Evolutionary conservation across 306 rosid species (phyloP), one percentile per base, ranked within the genome.

Genomic region (Citrullus amarus): DNA sequence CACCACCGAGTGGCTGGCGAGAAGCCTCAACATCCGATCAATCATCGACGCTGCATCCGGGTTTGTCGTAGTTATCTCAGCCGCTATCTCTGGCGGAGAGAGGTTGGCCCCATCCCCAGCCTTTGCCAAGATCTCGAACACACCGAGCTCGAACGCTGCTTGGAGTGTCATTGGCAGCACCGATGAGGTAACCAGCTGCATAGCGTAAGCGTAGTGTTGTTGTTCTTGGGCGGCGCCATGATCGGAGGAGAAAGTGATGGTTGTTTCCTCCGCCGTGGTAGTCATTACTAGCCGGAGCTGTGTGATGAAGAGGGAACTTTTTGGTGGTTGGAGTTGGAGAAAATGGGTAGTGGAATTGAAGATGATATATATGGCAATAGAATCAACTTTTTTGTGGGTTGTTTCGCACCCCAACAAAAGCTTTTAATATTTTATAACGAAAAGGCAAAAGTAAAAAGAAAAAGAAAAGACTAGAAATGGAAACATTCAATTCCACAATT

Each of bases 11-110:
- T 91, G 84, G 59, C 80, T 62, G 0, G 85, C 85, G 38, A 91
- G 69, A 0, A 91, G 89, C 79, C 85, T 56, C 1, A 89, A 86
- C 3, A 91, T 73, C 8, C 93, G 85, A 14, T 91, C 91, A 1
- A 91, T 9, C 93, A 91, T 84, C 10, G 76, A 4, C 3, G 88
- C 74, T 6, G 88, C 89, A 2, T 83, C 81, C 0, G 88, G 77
- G 76, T 91, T 91, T 16, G 12, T 50, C 60, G 86, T 36, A 3
- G 79, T 16, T 71, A 88, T n/a, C 83, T 38, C 0, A 13, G 80
- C 32, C 5, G 83, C 89, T 22, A 91, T 86, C 44, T 84, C 86
- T 0, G 53, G 4, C 0, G 87, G 39, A 1, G 89, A 87, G 68
- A 91, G 87, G 60, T 43, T 39, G 16, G 81, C 78, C 6, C 43